A percentile compares a stretch with the other conserved stretches of the same genome.
These are phyloP conservation scores for Sclerotinia glacialis DNA, from an alignment of 2,329 filamentous ascomycete species.

Conservation along the genomic window DNA sequence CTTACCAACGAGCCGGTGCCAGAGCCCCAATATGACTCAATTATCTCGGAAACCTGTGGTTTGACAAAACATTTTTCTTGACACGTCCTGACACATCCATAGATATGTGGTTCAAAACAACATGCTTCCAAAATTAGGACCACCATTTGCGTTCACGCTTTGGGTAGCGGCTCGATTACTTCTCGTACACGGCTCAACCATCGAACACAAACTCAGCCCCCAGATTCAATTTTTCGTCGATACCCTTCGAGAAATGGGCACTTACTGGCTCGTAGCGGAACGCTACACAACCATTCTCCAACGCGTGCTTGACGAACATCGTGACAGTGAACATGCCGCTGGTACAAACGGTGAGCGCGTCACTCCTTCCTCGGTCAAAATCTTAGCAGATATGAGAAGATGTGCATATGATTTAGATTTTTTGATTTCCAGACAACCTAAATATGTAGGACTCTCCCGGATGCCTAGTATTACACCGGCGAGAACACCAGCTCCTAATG, in stretches of 20 bases:
- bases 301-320: conserved; percentile 81
- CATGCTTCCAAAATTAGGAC: conserved; percentile 76
- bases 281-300: conserved; percentile 78
- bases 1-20: neutral
- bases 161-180: conserved; percentile 88
- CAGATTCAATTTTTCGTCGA: conserved; percentile 81
- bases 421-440: conserved; percentile 72
- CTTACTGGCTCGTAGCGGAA: conserved; percentile 80
- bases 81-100: conserved; percentile 5
- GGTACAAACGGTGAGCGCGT: conserved; percentile 64
- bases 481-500: conserved; percentile 71
- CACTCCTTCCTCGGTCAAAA: conserved; percentile 79
- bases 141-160: conserved; percentile 86
- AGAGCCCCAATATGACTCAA: neutral
- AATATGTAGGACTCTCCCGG: conserved; percentile 42
- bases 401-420: conserved; percentile 90
- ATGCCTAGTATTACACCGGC: conserved; percentile 57
- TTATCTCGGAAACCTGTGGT: neutral
- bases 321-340: conserved; percentile 65
- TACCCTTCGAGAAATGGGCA: conserved; percentile 74
- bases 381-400: conserved; percentile 85
- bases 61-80: neutral
- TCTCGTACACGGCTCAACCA: conserved; percentile 86
- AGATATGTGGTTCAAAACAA: conserved; percentile 63
- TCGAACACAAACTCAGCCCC: conserved; percentile 76